Evolutionary conservation across 768 basidiomycete species (phyloP).

Genomic region (Amanita fuliginea): DNA sequence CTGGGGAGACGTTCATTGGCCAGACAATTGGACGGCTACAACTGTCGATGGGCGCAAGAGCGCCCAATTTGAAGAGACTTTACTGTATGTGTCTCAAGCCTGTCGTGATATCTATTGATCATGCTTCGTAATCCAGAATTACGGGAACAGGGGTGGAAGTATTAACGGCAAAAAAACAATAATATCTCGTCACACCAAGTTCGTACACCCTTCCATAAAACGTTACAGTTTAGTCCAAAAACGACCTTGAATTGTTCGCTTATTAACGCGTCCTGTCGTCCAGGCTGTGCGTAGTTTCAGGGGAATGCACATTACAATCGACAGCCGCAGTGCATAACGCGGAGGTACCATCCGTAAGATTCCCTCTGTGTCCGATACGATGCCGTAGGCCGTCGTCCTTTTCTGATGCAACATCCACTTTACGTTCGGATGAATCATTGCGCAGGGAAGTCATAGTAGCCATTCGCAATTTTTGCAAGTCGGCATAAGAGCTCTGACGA

Average conservation of each 20-base stretch:
- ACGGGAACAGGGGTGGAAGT: constrained; percentile 88
- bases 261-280: constrained; percentile 38
- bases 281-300: constrained; percentile 48
- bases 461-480: constrained; percentile 58
- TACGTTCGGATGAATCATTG: constrained; percentile 8
- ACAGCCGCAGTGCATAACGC: constrained; percentile 54
- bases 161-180: constrained; percentile 49
- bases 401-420: constrained; percentile 6
- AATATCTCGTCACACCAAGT: not conserved
- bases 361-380: constrained; percentile 38
- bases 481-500: constrained; percentile 70
- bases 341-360: constrained; percentile 52
- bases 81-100: constrained; percentile 54
- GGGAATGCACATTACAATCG: constrained; percentile 33
- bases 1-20: constrained; percentile 78
- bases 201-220: not conserved
- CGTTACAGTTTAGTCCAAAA: not conserved
- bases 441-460: constrained; percentile 9
- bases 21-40: constrained; percentile 94
- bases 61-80: constrained; percentile 96
- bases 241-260: not conserved
- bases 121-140: constrained; percentile 38
- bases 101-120: constrained; percentile 1
- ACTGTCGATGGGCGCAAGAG: constrained; percentile 85
- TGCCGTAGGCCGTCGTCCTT: constrained; percentile 30